These are phyloP conservation scores for Draba incana DNA, from an alignment of 345 rosid species.

Conservation along the genomic window DNA sequence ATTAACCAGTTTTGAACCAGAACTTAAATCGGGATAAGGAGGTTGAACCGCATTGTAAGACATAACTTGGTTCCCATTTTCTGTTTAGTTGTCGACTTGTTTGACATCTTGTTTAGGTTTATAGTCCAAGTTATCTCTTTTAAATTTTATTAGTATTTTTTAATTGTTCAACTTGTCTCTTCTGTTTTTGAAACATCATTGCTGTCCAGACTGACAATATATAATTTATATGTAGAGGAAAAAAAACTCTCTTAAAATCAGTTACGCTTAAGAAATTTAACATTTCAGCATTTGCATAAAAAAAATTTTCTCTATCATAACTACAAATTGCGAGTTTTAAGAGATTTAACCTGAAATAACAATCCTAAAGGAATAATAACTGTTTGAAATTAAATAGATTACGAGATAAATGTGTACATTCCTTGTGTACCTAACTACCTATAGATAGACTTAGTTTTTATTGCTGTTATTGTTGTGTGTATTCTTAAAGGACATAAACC, in stretches of 20 bases:
- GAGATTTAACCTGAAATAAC: conserved; percentile 26
- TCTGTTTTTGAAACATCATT: conserved; percentile 18
- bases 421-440: conserved; percentile 21
- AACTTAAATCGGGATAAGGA: no score
- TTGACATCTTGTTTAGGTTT: no score
- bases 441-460: conserved; percentile 27
- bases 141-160: background rate
- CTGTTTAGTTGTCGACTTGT: no score
- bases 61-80: no score
- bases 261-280: background rate
- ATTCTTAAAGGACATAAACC: conserved; percentile 20
- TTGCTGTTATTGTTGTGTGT: background rate
- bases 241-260: background rate
- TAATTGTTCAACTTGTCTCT: conserved; percentile 11
- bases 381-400: background rate
- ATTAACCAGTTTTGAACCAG: no score
- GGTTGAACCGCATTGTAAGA: no score
- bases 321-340: background rate
- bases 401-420: conserved; percentile 12
- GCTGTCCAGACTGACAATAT: background rate
- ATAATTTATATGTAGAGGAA: background rate
- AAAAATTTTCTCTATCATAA: conserved; percentile 13
- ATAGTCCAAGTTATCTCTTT: background rate
- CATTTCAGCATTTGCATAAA: conserved; percentile 17
- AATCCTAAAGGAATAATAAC: conserved; percentile 25